Conservation (phyloP, 768 basidiomycete species). For the Termitomyces sp. region DNA sequence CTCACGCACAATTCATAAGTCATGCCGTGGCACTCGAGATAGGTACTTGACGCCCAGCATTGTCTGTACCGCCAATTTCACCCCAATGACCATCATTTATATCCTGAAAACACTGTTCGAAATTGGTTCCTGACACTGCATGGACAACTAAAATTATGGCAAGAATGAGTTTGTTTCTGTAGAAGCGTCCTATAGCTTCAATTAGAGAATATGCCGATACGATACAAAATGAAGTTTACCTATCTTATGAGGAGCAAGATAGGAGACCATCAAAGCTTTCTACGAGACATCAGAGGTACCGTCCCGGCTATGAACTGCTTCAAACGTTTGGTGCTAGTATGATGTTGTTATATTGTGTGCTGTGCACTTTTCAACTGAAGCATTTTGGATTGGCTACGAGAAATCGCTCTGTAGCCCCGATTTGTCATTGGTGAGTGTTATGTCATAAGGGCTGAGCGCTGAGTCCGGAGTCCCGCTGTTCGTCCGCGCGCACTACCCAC, state of each 20-base stretch:
- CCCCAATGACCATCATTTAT: conserved; percentile 12
- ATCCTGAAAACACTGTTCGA: conserved; percentile 16
- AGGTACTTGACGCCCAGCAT: conserved; percentile 18
- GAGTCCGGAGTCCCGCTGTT: too few species aligned
- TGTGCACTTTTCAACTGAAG: neutral
- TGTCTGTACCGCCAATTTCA: conserved; percentile 19
- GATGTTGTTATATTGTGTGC: neutral
- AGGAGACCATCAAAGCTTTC: neutral
- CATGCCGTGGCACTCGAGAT: conserved; percentile 21
- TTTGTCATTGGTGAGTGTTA: too few species aligned
- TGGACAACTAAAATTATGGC: neutral
- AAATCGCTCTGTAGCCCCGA: too few species aligned
- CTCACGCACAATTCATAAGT: conserved; percentile 24
- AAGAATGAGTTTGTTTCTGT: neutral
- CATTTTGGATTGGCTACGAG: too few species aligned
- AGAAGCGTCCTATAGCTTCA: neutral
- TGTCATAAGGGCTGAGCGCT: too few species aligned
- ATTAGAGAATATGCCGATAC: neutral
- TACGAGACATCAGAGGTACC: neutral
- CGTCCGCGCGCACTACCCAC: too few species aligned
- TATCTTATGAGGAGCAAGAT: neutral
- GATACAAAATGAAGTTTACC: neutral
- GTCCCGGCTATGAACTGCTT: neutral
- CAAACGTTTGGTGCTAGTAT: neutral
- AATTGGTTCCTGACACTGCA: conserved; percentile 8